Percentiles rank a stretch among this genome's conserved stretches.
phyloP scores from a whole-genome alignment of 164 flowering plant species.

The Vitis vinifera region ASM3070453v1 NC_081805.1:9009501-9010000 shows the following conservation, averaged over 20 bases:
- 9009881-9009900: conserved; percentile 22
- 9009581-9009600: no score
- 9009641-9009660: no score
- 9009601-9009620: no score
- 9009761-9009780: not conserved
- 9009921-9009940: not conserved
- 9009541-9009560: no score
- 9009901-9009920: conserved; percentile 8
- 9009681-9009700: no score
- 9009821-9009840: conserved; percentile 38
- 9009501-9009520: no score
- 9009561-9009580: no score
- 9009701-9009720: no score
- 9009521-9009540: no score
- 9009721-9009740: not conserved
- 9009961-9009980: not conserved
- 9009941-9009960: not conserved
- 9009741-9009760: not conserved
- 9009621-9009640: no score
- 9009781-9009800: conserved; percentile 5
- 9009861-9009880: not conserved
- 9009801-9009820: conserved; percentile 10
- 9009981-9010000: not conserved
- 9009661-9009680: no score
- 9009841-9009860: conserved; percentile 23